Base-by-base conservation (phyloP, 345 rosid genomes). In the Melaleuca alternifolia region DNA sequence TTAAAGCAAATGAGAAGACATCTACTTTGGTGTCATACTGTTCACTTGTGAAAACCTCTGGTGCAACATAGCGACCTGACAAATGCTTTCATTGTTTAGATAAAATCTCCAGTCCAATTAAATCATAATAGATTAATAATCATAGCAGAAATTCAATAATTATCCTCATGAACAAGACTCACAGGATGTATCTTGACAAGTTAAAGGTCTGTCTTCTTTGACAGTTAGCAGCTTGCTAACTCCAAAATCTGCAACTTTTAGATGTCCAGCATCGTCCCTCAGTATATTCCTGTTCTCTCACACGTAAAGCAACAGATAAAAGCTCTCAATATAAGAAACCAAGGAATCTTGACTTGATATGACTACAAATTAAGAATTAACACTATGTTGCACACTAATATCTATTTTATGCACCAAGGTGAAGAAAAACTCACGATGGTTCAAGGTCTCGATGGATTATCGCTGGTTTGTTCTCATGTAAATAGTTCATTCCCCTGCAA, bases 241-340 rank as follows among this genome's bases (percentile, higher is more conserved):
- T 88, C 98, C 99, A 89, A 97, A 97, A 89, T 96, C 98, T 59
- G 99, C 99, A 84, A 97, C 99, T 92, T 97, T 97, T 87, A 97
- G 94, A 92, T 94, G 96, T 79, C 99, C 98, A 84, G 98, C 89
- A 92, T 96, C 99, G 88, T 97, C 99, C 90, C 95, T 92, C 92
- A 97, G 88, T 89, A 97, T 93, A 92, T 96, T 97, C 90, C 98
- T 97, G 93, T 92, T 82, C 87, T 56, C 82, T 84, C 85, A 79
- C 88, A 88, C 87, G n/a, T 11, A 59, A 88, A 88, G 91, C 90
- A 89, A 61, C 86, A 88, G 88, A 85, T 90, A 30, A 48, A 84
- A n/a, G 86, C 37, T 59, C 33, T 15, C 24, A 37, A 50, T 24
- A 16, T 61, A 50, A 85, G 57, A 85, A 62, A 30, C 23, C 50